Conservation (phyloP, 345 rosid genomes). For the Draba incana region DNA sequence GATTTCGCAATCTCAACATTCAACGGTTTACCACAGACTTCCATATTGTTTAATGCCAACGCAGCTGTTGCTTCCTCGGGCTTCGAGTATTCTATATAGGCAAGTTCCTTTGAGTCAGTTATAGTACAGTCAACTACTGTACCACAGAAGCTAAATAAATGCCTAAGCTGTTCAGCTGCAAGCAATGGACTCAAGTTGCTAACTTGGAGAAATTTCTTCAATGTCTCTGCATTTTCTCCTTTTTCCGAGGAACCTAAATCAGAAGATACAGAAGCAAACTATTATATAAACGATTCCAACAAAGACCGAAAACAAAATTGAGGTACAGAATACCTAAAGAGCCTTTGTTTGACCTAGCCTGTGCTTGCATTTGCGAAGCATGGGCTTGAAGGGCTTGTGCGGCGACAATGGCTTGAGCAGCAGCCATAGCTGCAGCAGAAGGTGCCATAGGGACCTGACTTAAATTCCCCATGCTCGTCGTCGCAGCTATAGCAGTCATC, state of each 20-base stretch:
- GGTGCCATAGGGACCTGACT: conserved; percentile 99
- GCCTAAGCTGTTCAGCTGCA: conserved; percentile 88
- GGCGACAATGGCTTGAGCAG: conserved; percentile 99
- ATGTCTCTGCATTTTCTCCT: conserved; percentile 56
- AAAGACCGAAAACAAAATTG: not conserved
- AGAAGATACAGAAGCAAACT: conserved; percentile 24
- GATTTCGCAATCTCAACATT: conserved; percentile 97
- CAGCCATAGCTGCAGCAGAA: conserved; percentile 99
- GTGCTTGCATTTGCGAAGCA: conserved; percentile 97
- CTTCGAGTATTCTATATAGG: conserved; percentile 84
- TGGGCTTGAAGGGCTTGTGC: conserved; percentile 99
- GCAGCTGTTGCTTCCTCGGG: conserved; percentile 94
- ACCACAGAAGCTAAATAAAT: conserved; percentile 92
- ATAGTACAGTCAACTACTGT: conserved; percentile 78
- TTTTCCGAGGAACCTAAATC: conserved; percentile 62
- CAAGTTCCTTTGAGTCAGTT: conserved; percentile 89
- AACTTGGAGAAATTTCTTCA: conserved; percentile 91
- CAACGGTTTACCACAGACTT: conserved; percentile 88
- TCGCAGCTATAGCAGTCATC: conserved; percentile 95
- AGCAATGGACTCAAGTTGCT: conserved; percentile 95
- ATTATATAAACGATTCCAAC: not conserved
- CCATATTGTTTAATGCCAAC: conserved; percentile 87
- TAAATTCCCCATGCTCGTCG: conserved; percentile 84
- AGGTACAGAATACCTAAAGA: conserved; percentile 55
- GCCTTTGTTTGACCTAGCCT: conserved; percentile 66